These are phyloP conservation scores for Kodamaea sp. DNA, from an alignment of 1,139 yeast species.

Conservation along the genomic window DNA sequence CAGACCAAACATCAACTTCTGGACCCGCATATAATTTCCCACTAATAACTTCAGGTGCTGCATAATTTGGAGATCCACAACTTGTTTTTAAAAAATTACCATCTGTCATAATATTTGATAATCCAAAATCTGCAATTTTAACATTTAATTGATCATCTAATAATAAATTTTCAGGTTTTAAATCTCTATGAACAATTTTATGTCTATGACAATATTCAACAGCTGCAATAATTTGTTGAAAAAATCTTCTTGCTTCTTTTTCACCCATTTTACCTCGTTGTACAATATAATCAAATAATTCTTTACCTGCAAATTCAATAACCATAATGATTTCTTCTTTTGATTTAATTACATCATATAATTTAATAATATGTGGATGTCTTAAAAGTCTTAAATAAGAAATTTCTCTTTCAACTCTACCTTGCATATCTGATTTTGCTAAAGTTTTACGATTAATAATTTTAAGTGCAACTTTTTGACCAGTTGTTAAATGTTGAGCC, in stretches of 20 bases:
- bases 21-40: conserved; percentile 98
- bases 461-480: conserved; percentile 90
- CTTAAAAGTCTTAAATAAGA: conserved; percentile 82
- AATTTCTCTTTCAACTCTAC: conserved; percentile 91
- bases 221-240: conserved; percentile 96
- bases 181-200: conserved; percentile 94
- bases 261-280: conserved; percentile 95
- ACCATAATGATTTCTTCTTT: conserved; percentile 98
- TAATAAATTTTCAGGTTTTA: conserved; percentile 90
- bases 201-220: conserved; percentile 98
- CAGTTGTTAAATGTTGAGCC: conserved; percentile 90
- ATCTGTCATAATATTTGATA: conserved; percentile 95
- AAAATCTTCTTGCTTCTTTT: conserved; percentile 88
- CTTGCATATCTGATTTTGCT: conserved; percentile 97
- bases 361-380: conserved; percentile 95
- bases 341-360: conserved; percentile 93
- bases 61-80: conserved; percentile 97
- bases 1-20: conserved; percentile 98
- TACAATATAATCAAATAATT: conserved; percentile 91
- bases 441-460: conserved; percentile 91
- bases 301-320: conserved; percentile 94
- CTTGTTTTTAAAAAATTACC: conserved; percentile 94
- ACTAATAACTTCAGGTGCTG: conserved; percentile 96
- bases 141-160: conserved; percentile 89
- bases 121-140: conserved; percentile 95